phyloP scores from a whole-genome alignment of 139 green algal species.

The Tetradesmus obliquus region DNA sequence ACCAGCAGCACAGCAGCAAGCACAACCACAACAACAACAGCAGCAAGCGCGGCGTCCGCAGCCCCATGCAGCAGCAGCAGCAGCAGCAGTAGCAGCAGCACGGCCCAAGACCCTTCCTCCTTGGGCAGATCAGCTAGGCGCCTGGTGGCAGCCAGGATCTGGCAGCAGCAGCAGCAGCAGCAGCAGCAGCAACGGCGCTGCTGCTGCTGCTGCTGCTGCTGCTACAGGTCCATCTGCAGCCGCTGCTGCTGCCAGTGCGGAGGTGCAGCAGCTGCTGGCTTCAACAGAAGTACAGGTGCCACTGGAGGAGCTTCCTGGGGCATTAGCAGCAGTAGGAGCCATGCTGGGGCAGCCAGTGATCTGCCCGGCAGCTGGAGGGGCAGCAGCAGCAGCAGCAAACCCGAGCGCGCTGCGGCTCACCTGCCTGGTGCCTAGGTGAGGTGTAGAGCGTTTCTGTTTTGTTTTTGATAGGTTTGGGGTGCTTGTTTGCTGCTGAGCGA shows the following conservation, averaged over 20 bases:
- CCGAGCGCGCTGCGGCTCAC: neutral
- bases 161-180: constrained; percentile 11
- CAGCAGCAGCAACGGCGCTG: neutral
- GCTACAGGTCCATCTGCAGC: neutral
- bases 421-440: constrained; percentile 8
- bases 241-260: neutral
- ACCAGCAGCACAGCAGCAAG: constrained; percentile 10
- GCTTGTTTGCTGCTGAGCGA: too few species aligned
- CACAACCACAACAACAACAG: constrained; percentile 3
- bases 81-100: neutral
- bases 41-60: neutral
- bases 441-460: too few species aligned
- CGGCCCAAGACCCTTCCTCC: neutral
- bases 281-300: constrained; percentile 23
- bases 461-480: too few species aligned
- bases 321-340: neutral
- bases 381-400: neutral
- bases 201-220: neutral
- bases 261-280: constrained; percentile 10
- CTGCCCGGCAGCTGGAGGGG: neutral
- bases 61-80: neutral
- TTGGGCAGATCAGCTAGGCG: constrained; percentile 23
- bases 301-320: neutral
- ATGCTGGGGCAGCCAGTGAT: constrained; percentile 18
- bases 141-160: constrained; percentile 9